Conservation (phyloP, 2,329 filamentous ascomycete genomes). For the Fusarium clavum region DNA sequence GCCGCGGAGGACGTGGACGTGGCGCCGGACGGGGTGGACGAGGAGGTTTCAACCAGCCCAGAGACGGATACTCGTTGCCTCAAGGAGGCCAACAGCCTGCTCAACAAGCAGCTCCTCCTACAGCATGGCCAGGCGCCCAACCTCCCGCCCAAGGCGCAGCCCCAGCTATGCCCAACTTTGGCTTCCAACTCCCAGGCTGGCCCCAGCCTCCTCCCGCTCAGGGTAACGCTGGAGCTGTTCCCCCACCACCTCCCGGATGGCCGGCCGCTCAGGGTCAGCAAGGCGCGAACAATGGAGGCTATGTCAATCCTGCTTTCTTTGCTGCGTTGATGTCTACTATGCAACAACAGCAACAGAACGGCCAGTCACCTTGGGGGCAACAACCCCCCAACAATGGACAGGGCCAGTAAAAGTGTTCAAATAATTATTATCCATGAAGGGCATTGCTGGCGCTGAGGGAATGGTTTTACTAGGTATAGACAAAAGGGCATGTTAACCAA, state of each 20-base stretch:
- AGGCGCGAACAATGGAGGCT: conserved; percentile 54
- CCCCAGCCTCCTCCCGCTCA: conserved; percentile 50
- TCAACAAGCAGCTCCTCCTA: conserved; percentile 47
- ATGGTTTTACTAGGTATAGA: conserved; percentile 28
- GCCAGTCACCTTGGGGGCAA: conserved; percentile 47
- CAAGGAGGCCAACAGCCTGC: conserved; percentile 47
- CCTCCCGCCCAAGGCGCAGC: conserved; percentile 30
- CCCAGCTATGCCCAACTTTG: conserved; percentile 51
- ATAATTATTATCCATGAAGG: neutral
- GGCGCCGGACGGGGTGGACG: conserved; percentile 56
- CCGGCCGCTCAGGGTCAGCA: conserved; percentile 48
- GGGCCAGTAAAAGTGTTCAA: conserved; percentile 36
- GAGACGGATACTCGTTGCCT: conserved; percentile 58
- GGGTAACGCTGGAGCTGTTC: conserved; percentile 50
- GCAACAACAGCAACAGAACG: conserved; percentile 50
- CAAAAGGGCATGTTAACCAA: conserved; percentile 30
- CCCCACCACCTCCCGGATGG: conserved; percentile 57
- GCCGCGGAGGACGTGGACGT: conserved; percentile 57
- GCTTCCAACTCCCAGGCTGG: conserved; percentile 60
- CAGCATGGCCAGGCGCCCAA: conserved; percentile 33
- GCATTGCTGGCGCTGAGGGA: conserved; percentile 34
- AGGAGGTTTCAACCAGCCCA: conserved; percentile 49
- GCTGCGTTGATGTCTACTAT: conserved; percentile 61
- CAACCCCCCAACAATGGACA: conserved; percentile 47
- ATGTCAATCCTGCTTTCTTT: conserved; percentile 70